Evolutionary conservation across 148 eudicot species (phyloP).

Genomic region (Chenopodium berlandieri): DNA sequence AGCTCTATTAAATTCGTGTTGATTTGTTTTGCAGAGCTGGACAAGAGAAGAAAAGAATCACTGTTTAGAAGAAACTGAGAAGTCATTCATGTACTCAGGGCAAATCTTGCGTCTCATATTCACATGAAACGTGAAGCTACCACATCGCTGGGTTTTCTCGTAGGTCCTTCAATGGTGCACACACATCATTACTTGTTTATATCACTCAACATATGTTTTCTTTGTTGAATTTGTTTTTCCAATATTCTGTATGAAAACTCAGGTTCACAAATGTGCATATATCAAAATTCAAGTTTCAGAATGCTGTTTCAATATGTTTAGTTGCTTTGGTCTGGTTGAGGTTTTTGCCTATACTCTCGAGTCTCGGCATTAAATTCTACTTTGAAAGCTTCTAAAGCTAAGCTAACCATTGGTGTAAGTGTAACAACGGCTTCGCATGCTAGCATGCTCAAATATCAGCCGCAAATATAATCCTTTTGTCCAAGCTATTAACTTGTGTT

Average conservation of each 20-base stretch:
- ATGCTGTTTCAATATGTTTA: neutral
- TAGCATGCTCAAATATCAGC: neutral
- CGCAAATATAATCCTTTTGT: neutral
- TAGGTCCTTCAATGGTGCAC: neutral
- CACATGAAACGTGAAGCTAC: conserved; percentile 30
- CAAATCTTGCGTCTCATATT: conserved; percentile 78
- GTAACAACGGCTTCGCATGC: too few species aligned
- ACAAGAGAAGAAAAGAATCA: conserved; percentile 92
- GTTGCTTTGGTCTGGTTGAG: too few species aligned
- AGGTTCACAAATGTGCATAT: conserved; percentile 16
- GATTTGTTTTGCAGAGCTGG: conserved; percentile 62
- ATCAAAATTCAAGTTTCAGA: neutral
- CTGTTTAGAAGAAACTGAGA: conserved; percentile 93
- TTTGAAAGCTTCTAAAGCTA: too few species aligned
- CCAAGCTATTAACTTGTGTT: too few species aligned
- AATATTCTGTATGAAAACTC: neutral
- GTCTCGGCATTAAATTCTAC: too few species aligned
- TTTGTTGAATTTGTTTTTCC: neutral
- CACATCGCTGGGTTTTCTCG: neutral
- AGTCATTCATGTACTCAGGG: conserved; percentile 79
- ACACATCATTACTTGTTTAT: neutral
- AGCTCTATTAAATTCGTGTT: conserved; percentile 5
- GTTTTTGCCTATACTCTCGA: too few species aligned
- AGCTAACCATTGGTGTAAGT: too few species aligned
- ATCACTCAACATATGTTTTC: neutral